Percentiles rank a stretch among this genome's conserved stretches.
Conservation (phyloP, 495 filamentous ascomycete species). For the Penicillium diatomitis region DNA sequence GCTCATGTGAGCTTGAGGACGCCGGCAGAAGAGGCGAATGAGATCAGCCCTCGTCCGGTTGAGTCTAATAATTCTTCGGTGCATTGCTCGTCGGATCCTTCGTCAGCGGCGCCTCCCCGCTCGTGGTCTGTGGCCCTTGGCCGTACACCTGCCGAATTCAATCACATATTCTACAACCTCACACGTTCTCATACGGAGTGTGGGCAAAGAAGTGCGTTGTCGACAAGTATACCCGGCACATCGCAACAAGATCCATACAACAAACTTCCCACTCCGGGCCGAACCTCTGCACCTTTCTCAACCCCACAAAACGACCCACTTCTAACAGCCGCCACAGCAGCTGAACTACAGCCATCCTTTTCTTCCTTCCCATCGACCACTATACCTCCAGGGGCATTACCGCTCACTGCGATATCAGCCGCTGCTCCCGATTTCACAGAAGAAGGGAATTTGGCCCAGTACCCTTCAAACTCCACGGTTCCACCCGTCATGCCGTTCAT, state of each 20-base stretch:
- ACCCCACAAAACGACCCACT: slow-evolving; percentile 9
- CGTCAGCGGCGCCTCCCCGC: background rate
- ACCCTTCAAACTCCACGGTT: background rate
- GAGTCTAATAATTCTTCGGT: slow-evolving; percentile 6
- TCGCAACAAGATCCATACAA: slow-evolving; percentile 4
- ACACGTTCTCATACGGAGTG: slow-evolving; percentile 21
- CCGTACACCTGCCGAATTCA: slow-evolving; percentile 22
- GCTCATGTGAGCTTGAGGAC: slow-evolving; percentile 28
- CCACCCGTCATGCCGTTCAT: slow-evolving; percentile 13
- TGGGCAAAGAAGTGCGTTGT: too few relatives aligned
- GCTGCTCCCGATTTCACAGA: too few relatives aligned
- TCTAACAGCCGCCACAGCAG: slow-evolving; percentile 5
- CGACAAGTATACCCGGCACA: too few relatives aligned
- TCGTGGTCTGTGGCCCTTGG: slow-evolving; percentile 2
- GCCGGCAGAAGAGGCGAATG: slow-evolving; percentile 13
- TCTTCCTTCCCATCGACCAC: background rate
- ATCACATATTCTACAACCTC: slow-evolving; percentile 32
- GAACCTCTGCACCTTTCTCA: slow-evolving; percentile 3
- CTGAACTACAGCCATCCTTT: background rate
- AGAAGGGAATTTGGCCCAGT: too few relatives aligned
- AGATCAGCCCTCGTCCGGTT: background rate
- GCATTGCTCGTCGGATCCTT: slow-evolving; percentile 3
- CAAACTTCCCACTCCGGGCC: slow-evolving; percentile 11
- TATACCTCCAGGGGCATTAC: slow-evolving; percentile 9
- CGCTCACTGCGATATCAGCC: background rate